These are phyloP conservation scores for Lachnellula subtilissima DNA, from an alignment of 2,329 filamentous ascomycete species.

Conservation along the genomic window DNA sequence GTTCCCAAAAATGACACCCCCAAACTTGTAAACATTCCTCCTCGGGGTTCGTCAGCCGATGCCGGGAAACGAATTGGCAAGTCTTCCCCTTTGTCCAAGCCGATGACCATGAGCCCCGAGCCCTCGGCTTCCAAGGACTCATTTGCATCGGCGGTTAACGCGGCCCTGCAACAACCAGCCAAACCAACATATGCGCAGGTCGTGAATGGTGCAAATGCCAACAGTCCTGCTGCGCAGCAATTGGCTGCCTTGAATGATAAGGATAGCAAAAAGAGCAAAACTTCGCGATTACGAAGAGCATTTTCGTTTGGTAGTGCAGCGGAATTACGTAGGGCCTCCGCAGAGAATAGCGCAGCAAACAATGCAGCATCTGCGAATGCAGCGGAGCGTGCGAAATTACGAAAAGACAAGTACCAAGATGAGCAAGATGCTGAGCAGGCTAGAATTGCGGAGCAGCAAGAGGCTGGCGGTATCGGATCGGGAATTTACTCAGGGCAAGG, in stretches of 20 bases:
- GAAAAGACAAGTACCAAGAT: conserved; percentile 55
- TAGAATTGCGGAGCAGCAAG: conserved; percentile 86
- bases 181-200: conserved; percentile 30
- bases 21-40: conserved; percentile 53
- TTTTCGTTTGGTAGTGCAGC: conserved; percentile 97
- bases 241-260: conserved; percentile 84
- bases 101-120: conserved; percentile 57
- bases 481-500: conserved; percentile 88
- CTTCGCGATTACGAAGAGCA: conserved; percentile 77
- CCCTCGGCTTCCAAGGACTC: conserved; percentile 40
- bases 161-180: conserved; percentile 29
- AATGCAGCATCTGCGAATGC: conserved; percentile 21
- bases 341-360: conserved; percentile 49
- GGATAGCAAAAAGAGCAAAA: conserved; percentile 76
- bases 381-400: conserved; percentile 51
- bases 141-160: conserved; percentile 33
- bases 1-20: conserved; percentile 50
- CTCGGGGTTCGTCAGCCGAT: conserved; percentile 55
- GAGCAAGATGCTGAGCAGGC: conserved; percentile 83
- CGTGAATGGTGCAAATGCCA: conserved; percentile 32
- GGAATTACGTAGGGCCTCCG: conserved; percentile 74
- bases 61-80: conserved; percentile 59
- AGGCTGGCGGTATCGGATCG: conserved; percentile 84
- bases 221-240: conserved; percentile 69
- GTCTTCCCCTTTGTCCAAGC: conserved; percentile 71